phyloP scores from a whole-genome alignment of 108 stramenopile genomes.

The Conticribra weissflogii region DNA sequence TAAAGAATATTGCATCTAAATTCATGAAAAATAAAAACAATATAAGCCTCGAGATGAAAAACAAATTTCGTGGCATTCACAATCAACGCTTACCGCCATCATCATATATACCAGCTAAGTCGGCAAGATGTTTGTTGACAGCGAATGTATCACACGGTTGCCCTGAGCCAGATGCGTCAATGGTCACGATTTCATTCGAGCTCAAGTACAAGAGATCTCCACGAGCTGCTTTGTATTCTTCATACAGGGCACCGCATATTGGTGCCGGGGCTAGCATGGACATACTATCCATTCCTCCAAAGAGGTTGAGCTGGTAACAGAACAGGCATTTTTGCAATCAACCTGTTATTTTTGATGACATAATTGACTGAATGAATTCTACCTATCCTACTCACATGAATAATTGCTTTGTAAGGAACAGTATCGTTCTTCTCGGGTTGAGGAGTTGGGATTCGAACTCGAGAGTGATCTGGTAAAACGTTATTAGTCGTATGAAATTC shows the following conservation, averaged over 20 bases:
- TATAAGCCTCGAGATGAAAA: too few species aligned
- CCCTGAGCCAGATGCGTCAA: slow-evolving; percentile 34
- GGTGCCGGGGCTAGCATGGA: slow-evolving; percentile 40
- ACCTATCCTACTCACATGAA: not conserved
- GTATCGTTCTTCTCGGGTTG: not conserved
- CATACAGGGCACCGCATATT: slow-evolving; percentile 16
- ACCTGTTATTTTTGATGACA: too few species aligned
- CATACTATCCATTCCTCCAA: slow-evolving; percentile 42
- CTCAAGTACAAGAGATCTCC: slow-evolving; percentile 1
- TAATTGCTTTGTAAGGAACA: slow-evolving; percentile 32
- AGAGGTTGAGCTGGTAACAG: slow-evolving; percentile 26
- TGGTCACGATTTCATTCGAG: slow-evolving; percentile 5
- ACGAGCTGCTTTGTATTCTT: slow-evolving; percentile 22
- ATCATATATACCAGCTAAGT: slow-evolving; percentile 32
- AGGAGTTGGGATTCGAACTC: slow-evolving; percentile 8
- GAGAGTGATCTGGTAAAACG: not conserved
- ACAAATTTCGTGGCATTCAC: too few species aligned
- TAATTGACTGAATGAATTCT: not conserved
- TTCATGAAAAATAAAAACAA: too few species aligned
- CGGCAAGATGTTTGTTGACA: slow-evolving; percentile 34
- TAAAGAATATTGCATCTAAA: slow-evolving; percentile 11
- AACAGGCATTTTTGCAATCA: too few species aligned
- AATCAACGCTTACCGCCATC: slow-evolving; percentile 27
- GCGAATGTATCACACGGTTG: slow-evolving; percentile 58
- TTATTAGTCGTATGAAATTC: slow-evolving; percentile 30